These are phyloP conservation scores for Corinectria fuckeliana DNA, from an alignment of 2,329 filamentous ascomycete species.

Conservation along the genomic window DNA sequence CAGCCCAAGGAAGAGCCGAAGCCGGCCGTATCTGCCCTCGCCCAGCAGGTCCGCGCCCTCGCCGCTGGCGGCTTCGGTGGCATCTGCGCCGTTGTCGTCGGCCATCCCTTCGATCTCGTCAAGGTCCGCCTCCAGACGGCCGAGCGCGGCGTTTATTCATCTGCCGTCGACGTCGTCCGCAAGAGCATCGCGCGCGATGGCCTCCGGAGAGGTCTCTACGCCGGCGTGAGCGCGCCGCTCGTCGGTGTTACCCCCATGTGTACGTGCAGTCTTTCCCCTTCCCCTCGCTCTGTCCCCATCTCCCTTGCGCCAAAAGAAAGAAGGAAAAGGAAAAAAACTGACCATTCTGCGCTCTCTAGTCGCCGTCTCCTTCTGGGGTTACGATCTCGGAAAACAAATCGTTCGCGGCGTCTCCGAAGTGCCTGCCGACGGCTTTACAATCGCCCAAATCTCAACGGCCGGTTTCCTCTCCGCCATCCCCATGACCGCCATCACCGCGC, in stretches of 20 bases:
- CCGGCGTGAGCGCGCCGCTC: slow-evolving; percentile 93
- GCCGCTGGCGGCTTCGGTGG: slow-evolving; percentile 92
- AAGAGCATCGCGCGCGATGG: slow-evolving; percentile 91
- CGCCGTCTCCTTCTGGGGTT: slow-evolving; percentile 81
- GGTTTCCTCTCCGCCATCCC: slow-evolving; percentile 98
- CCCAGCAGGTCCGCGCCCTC: slow-evolving; percentile 75
- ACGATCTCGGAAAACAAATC: slow-evolving; percentile 92
- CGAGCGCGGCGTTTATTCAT: slow-evolving; percentile 88
- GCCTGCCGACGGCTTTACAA: slow-evolving; percentile 74
- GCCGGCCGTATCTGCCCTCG: slow-evolving; percentile 44
- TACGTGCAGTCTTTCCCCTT: slow-evolving; percentile 57
- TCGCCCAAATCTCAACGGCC: slow-evolving; percentile 87
- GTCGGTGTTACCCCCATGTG: slow-evolving; percentile 99
- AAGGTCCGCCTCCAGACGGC: slow-evolving; percentile 98
- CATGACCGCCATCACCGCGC: slow-evolving; percentile 97
- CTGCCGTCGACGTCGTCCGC: slow-evolving; percentile 88
- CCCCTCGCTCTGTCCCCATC: neutral
- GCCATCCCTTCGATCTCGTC: slow-evolving; percentile 96
- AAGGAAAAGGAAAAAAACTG: too few relatives aligned
- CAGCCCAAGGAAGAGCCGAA: slow-evolving; percentile 49
- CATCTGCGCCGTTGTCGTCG: slow-evolving; percentile 90
- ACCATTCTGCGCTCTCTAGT: slow-evolving; percentile 49
- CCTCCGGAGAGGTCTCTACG: slow-evolving; percentile 81
- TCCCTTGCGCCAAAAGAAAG: too few relatives aligned
- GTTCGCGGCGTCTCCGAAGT: slow-evolving; percentile 73